Evolutionary conservation across 176 grass and related monocot species (phyloP), one percentile per base, ranked within the genome.

Genomic region (Triticum timopheevii): DNA sequence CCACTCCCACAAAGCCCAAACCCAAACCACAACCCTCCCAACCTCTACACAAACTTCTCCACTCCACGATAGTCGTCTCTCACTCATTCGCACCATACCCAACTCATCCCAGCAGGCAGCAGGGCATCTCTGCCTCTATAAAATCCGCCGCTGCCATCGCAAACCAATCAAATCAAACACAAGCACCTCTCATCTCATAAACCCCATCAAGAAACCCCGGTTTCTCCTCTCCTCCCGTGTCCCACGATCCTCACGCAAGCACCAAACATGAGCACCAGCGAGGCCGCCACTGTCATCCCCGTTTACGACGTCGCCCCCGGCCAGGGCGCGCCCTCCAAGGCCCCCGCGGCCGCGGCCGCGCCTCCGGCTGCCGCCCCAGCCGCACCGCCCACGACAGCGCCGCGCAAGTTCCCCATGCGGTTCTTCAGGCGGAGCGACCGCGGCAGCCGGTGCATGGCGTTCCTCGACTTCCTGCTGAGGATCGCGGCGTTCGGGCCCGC

Each of bases 391-490:
- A 42, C 74, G 10, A 34, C 62, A 6, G n/a, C 83, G 5, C 61
- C 92, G 4, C 86, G 88, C 50, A 94, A 84, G 87, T 10, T 65
- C 2, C 12, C 19, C 6, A 5, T 92, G 19, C 90, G 83, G 3
- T 35, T 92, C 40, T 77, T 91, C 81, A 62, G 85, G 12, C 90
- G 83, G 2, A 82, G 84, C 10, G 86, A 70, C 80, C 85, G 85
- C 65, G 86, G 86, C 81, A 81, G 83, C 58, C 86, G 92, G 69
- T 88, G 88, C 81, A 81, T 98, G 15, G 93, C 86, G 17, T 85
- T 90, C 56, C 42, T 98, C 13, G 93, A 98, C 87, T 91, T 98
- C 86, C 68, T 98, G 77, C 84, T 98, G 19, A 62, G 96, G 75
- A 36, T 98, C 52, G 83, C 89, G 35, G 96, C 87, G 36, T 88